Base-by-base conservation (phyloP, 1,284 basidiomycete genomes). In the Chondrostereum purpureum region DNA sequence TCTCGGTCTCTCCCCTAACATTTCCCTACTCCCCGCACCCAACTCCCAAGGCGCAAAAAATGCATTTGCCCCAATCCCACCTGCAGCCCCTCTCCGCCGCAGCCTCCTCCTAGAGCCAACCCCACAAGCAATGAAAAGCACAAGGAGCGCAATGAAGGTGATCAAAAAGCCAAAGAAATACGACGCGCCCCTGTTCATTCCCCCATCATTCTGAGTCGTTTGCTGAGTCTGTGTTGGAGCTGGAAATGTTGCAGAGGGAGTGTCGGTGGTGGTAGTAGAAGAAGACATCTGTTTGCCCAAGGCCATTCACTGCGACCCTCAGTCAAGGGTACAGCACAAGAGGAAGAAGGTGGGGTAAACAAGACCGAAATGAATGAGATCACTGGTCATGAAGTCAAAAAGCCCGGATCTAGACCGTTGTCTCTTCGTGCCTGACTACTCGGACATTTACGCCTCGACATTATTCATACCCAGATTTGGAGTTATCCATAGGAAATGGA, bases 101-200 rank as follows among this genome's bases (percentile, higher is more conserved):
- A 41, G 12, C 13, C 39, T 20, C 21, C 39, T 19, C n/a, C 39
- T 19, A 10, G 21, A 21, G 17, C 22, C 22, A 5, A 41, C 4
- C n/a, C 39, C 39, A 21, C 39, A 41, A 21, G 16, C 21, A 14
- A 41, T n/a, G 39, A 41, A 41, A n/a, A 41, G n/a, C 16, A 41
- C 16, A 19, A 41, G 18, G 4, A 41, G 39, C 3, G 16, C 16
- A 13, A 41, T n/a, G 17, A 41, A 41, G 10, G 39, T 41, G 21
- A 41, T 23, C 11, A 41, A 21, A 21, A 41, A 41, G 21, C 39
- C 39, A 17, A 18, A 41, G 18, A 41, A 41, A 21, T 41, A 41
- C 27, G 27, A 31, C n/a, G 27, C 27, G n/a, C 27, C 27, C 27
- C 27, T 31, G 27, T 31, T 31, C 27, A 31, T 31, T 31, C 27